A percentile compares a stretch with the other conserved stretches of the same genome.
Evolutionary conservation across 805 yeast species (phyloP).

Genomic region (Ascoidea asiatica): DNA sequence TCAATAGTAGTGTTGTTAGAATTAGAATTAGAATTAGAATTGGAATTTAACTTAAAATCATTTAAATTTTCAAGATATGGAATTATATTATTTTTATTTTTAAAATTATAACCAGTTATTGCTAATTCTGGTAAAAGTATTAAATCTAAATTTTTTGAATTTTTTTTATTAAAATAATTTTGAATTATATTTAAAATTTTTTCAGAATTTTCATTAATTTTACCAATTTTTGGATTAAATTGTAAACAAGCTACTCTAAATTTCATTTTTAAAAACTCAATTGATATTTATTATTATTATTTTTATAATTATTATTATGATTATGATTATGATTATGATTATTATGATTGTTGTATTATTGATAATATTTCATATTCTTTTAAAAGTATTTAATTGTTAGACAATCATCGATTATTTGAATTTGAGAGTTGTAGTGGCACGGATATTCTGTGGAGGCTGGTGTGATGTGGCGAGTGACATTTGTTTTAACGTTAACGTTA

Average conservation of each 20-base stretch:
- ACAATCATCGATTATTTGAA: too few species aligned
- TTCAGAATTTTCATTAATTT: constrained; percentile 35
- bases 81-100: constrained; percentile 26
- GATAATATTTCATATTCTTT: too few species aligned
- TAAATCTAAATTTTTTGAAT: constrained; percentile 35
- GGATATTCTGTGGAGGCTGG: too few species aligned
- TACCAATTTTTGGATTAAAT: constrained; percentile 50
- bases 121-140: constrained; percentile 76
- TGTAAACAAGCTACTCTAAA: constrained; percentile 25
- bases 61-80: constrained; percentile 42
- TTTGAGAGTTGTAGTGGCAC: too few species aligned
- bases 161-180: constrained; percentile 14
- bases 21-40: neutral
- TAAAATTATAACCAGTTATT: constrained; percentile 71
- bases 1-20: neutral
- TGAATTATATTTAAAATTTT: constrained; percentile 31
- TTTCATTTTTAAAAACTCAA: too few species aligned
- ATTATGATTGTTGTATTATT: too few species aligned
- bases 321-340: too few species aligned
- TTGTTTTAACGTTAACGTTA: too few species aligned
- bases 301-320: too few species aligned
- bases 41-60: constrained; percentile 6
- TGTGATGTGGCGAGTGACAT: too few species aligned
- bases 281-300: too few species aligned
- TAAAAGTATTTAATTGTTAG: too few species aligned